Conservation (phyloP, 208 protist species). For the Endotrypanum monterogeii region DNA sequence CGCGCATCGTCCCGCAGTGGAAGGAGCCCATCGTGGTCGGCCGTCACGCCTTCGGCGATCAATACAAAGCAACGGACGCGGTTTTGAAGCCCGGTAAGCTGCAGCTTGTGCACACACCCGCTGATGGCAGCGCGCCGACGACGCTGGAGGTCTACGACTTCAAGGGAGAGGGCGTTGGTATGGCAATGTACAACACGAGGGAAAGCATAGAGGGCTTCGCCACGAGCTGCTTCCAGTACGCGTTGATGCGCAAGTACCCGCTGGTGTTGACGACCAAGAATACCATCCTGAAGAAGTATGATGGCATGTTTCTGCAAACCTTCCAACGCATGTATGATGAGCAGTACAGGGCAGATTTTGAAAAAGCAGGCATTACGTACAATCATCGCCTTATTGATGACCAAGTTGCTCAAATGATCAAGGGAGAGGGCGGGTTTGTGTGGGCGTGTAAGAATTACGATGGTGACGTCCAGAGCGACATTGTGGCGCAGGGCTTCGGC, state of each 20-base stretch:
- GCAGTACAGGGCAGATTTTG: slow-evolving; percentile 88
- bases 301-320: slow-evolving; percentile 96
- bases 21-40: slow-evolving; percentile 96
- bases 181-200: slow-evolving; percentile 98
- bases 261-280: slow-evolving; percentile 97
- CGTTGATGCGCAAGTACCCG: slow-evolving; percentile 89
- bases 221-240: slow-evolving; percentile 94
- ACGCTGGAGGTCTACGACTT: slow-evolving; percentile 92
- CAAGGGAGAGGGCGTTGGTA: slow-evolving; percentile 77
- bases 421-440: slow-evolving; percentile 93
- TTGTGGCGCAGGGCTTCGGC: slow-evolving; percentile 97
- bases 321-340: slow-evolving; percentile 95
- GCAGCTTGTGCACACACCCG: slow-evolving; percentile 93
- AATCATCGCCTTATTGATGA: slow-evolving; percentile 98
- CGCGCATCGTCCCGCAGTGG: slow-evolving; percentile 93
- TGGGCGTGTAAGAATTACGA: slow-evolving; percentile 99
- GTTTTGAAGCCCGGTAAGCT: slow-evolving; percentile 89
- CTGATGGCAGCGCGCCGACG: slow-evolving; percentile 62
- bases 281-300: slow-evolving; percentile 98
- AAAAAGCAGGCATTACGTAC: slow-evolving; percentile 91
- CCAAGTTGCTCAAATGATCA: slow-evolving; percentile 96
- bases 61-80: slow-evolving; percentile 96
- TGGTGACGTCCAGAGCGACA: slow-evolving; percentile 98
- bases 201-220: slow-evolving; percentile 96
- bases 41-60: slow-evolving; percentile 96